phyloP scores from a whole-genome alignment of 2,329 filamentous ascomycete species.

The Colletotrichum horii region DNA sequence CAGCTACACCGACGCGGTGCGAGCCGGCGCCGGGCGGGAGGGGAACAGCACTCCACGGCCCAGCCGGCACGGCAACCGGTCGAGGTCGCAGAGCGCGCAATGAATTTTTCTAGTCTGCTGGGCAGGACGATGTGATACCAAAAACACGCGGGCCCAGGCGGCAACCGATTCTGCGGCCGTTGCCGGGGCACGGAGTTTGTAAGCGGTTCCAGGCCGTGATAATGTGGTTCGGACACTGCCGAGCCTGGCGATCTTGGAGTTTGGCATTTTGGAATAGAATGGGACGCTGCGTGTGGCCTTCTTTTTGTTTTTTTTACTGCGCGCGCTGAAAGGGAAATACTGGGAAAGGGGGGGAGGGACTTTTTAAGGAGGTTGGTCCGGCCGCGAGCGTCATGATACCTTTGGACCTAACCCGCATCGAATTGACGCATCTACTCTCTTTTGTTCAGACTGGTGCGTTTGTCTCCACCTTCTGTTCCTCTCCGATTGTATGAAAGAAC shows the following conservation, averaged over 20 bases:
- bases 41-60: slow-evolving; percentile 41
- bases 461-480: neutral
- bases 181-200: neutral
- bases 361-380: slow-evolving; percentile 3
- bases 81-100: slow-evolving; percentile 24
- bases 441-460: slow-evolving; percentile 4
- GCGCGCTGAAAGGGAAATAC: neutral
- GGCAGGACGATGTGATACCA: slow-evolving; percentile 20
- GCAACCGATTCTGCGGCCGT: neutral
- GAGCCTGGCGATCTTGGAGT: slow-evolving; percentile 18
- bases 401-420: slow-evolving; percentile 16
- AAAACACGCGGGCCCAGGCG: neutral
- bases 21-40: slow-evolving; percentile 54
- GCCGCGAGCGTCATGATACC: slow-evolving; percentile 22
- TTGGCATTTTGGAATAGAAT: slow-evolving; percentile 21
- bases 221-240: slow-evolving; percentile 1
- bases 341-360: neutral
- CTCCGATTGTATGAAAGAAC: slow-evolving; percentile 7
- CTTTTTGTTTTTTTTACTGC: neutral
- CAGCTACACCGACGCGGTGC: slow-evolving; percentile 79
- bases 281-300: neutral
- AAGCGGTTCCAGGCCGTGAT: slow-evolving; percentile 5
- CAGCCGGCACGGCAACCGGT: slow-evolving; percentile 16
- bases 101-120: slow-evolving; percentile 17
- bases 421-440: slow-evolving; percentile 20